Conservation (phyloP, 2,329 filamentous ascomycete genomes). For the Colletotrichum lindemuthianum region DNA sequence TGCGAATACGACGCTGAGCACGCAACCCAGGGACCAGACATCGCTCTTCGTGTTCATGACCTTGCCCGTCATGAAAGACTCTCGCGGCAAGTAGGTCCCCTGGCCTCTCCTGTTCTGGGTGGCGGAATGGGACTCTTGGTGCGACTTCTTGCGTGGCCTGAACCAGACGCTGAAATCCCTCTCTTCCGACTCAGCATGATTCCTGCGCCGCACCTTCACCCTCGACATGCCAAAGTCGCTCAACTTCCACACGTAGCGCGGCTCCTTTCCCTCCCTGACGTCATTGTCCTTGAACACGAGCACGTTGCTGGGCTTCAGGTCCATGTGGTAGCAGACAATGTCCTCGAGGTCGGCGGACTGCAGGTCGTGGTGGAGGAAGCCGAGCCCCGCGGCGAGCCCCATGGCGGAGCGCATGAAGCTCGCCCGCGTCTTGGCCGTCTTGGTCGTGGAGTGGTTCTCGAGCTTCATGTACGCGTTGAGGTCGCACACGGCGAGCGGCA, state of each 20-base stretch:
- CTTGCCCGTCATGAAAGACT: conserved; percentile 14
- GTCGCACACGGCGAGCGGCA: conserved; percentile 50
- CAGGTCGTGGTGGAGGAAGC: conserved; percentile 51
- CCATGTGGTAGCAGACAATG: conserved; percentile 53
- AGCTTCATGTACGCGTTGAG: conserved; percentile 49
- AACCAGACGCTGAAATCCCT: conserved; percentile 10
- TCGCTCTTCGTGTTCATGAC: conserved; percentile 48
- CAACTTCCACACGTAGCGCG: conserved; percentile 49
- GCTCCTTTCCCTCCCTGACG: conserved; percentile 8
- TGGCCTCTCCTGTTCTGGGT: neutral
- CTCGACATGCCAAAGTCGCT: conserved; percentile 54
- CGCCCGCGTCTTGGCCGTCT: conserved; percentile 5
- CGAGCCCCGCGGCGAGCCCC: conserved; percentile 39
- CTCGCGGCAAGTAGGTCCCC: conserved; percentile 10
- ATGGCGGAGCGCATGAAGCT: conserved; percentile 6
- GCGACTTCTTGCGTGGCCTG: neutral
- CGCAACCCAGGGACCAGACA: conserved; percentile 53
- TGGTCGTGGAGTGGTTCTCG: conserved; percentile 33
- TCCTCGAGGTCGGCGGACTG: conserved; percentile 40
- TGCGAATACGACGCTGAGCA: conserved; percentile 50
- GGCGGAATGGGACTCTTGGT: neutral
- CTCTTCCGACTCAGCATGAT: conserved; percentile 29
- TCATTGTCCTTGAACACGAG: conserved; percentile 40
- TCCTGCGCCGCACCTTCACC: conserved; percentile 42
- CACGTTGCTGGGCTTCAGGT: conserved; percentile 52